Evolutionary conservation across 176 grass and related monocot species (phyloP), one percentile per base, ranked within the genome.

Genomic region (Musa itinerans): DNA sequence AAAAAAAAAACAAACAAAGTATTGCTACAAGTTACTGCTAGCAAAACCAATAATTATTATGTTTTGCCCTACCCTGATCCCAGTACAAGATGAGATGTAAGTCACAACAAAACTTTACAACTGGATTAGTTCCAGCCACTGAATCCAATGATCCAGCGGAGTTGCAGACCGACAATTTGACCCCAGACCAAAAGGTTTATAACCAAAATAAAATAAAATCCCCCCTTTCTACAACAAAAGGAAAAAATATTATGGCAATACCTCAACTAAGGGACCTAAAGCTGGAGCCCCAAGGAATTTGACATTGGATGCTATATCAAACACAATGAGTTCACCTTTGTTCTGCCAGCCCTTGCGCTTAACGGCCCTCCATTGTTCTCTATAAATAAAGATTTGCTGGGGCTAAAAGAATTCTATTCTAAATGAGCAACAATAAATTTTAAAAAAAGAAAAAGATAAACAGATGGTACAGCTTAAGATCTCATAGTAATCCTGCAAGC

Each of bases 401-500:
- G 65, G 76, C 64, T 59, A 27, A 27, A 27, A 27, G 1, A 27
- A 27, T 29, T 83, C 81, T 59, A 83, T 68, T 26, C 50, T 50
- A 49, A 11, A 72, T 85, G 54, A 72, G 78, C 34, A 43, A 43
- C 34, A 43, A 43, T 43, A 43, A 43, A 43, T 24, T 24, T 24
- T 24, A 43, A 6, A 29, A 29, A 43, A 43, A 6, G 0, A 79
- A 84, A 52, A 77, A 56, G 59, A 50, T 71, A 83, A 75, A 76
- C 56, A 80, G 71, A 78, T 53, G n/a, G 52, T 74, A 68, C 76
- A 25, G 34, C 48, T 52, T 66, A 69, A 49, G 27, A 21, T 76
- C 62, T 97, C 83, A 98, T 87, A 98, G 82, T 75, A 98, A 80
- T 50, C 90, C 88, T 67, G 90, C 90, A 72, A 98, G 86, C 82